phyloP scores from a whole-genome alignment of 306 rosid species.

The Pyrus pyrifolia region DNA sequence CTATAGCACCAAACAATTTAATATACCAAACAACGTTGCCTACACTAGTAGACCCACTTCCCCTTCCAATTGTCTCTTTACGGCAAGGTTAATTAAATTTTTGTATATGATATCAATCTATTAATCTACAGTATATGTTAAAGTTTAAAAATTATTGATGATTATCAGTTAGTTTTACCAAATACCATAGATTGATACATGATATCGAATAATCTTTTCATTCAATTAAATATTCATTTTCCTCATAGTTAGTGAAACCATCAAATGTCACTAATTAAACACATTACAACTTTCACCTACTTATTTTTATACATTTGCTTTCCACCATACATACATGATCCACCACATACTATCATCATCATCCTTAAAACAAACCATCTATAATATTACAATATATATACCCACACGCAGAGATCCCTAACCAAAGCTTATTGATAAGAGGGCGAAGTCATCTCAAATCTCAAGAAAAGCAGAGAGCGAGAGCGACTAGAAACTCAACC shows the following conservation, averaged over 20 bases:
- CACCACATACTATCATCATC: not conserved
- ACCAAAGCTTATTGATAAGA: not conserved
- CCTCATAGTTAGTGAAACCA: not conserved
- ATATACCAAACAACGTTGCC: not conserved
- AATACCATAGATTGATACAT: no score
- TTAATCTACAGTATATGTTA: no score
- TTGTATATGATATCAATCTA: no score
- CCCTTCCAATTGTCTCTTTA: no score
- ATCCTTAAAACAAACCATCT: not conserved
- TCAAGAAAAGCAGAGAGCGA: not conserved
- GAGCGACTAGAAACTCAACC: not conserved
- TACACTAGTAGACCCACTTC: no score
- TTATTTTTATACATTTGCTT: not conserved
- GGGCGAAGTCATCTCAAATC: conserved; percentile 3
- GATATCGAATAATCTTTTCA: not conserved
- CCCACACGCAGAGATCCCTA: not conserved
- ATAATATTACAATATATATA: not conserved
- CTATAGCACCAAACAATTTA: not conserved
- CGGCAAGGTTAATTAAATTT: no score
- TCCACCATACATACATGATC: conserved; percentile 14
- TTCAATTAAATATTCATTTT: not conserved
- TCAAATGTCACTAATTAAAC: not conserved
- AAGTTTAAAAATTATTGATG: no score
- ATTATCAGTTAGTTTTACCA: no score
- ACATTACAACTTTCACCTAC: not conserved